These are phyloP conservation scores for Trypanosoma caninum DNA, from an alignment of 208 protist species.

Conservation along the genomic window DNA sequence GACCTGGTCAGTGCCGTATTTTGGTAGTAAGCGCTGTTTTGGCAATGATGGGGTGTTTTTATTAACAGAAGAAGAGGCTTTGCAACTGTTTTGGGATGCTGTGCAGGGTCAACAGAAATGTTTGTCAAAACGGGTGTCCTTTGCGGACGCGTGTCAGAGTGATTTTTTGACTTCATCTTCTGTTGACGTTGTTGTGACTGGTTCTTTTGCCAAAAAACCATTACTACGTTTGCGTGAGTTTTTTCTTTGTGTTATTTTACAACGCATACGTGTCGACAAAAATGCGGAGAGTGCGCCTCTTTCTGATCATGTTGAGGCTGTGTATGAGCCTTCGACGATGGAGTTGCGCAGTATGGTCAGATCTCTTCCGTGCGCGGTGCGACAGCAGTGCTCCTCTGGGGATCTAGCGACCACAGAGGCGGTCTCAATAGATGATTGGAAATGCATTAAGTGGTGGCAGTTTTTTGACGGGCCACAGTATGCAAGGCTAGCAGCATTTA, in stretches of 20 bases:
- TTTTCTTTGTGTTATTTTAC: conserved; percentile 13
- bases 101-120: conserved; percentile 2
- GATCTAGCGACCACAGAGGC: not conserved
- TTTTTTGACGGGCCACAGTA: conserved; percentile 4
- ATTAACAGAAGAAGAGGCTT: conserved; percentile 1
- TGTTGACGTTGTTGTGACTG: too few species aligned
- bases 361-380: conserved; percentile 33
- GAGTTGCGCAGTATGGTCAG: conserved; percentile 40
- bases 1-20: not conserved
- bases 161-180: too few species aligned
- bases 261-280: conserved; percentile 1
- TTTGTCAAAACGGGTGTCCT: not conserved
- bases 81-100: not conserved
- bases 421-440: conserved; percentile 23
- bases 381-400: conserved; percentile 19
- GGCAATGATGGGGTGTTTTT: not conserved
- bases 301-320: not conserved
- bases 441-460: conserved; percentile 30
- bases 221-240: conserved; percentile 21
- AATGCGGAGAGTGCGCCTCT: not conserved
- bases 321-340: conserved; percentile 30
- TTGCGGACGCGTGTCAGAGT: too few species aligned
- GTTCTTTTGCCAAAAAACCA: not conserved
- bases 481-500: conserved; percentile 4
- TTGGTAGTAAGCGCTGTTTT: not conserved